A percentile compares a stretch with the other conserved stretches of the same genome.
Conservation (phyloP, 768 basidiomycete genomes). For the Tubosaeta sp. region DNA sequence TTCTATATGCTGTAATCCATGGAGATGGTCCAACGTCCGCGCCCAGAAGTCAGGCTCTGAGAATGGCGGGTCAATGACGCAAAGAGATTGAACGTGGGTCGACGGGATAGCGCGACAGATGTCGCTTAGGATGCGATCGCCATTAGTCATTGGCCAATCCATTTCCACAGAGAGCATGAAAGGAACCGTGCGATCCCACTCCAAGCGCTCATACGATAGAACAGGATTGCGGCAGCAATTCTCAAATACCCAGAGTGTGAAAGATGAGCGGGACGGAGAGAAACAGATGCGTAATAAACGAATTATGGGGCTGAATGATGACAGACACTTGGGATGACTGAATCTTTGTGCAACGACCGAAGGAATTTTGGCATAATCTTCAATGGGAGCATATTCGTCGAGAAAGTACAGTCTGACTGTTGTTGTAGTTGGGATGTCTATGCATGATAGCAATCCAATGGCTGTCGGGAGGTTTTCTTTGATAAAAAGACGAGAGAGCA, state of each 20-base stretch:
- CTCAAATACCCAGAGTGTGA: no score
- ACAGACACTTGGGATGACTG: no score
- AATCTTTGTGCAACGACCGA: no score
- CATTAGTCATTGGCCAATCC: neutral
- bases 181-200: neutral
- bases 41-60: conserved; percentile 1
- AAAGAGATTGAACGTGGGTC: no score
- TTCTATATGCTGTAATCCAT: neutral
- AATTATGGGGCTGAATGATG: neutral
- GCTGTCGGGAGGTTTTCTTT: conserved; percentile 2
- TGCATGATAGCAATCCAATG: neutral
- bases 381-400: no score
- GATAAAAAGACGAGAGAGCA: conserved; percentile 2
- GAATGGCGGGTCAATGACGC: no score
- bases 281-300: neutral
- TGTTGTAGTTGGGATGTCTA: neutral
- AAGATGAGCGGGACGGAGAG: no score
- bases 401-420: no score
- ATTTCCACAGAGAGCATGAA: neutral
- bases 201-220: no score
- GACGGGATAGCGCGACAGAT: no score
- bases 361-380: no score
- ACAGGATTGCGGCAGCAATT: no score
- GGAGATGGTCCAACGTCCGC: neutral
- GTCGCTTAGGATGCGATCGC: neutral